Evolutionary conservation across 164 flowering plant species (phyloP).

Genomic region (Liquidambar formosana): DNA sequence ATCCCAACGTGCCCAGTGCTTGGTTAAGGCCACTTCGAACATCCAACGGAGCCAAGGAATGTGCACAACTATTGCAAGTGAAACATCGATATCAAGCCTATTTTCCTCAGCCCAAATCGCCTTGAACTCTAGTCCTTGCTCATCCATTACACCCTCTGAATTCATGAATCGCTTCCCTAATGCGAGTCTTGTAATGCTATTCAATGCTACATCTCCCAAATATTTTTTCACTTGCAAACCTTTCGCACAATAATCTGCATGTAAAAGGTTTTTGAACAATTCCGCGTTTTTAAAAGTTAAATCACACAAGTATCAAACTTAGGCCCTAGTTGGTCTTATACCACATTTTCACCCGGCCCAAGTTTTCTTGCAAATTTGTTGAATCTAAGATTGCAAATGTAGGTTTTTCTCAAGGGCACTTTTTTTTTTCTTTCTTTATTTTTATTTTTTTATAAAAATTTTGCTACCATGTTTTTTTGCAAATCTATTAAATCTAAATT

Average conservation of each 20-base stretch:
- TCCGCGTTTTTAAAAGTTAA: too few species aligned
- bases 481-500: too few species aligned
- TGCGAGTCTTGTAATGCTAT: conserved; percentile 46
- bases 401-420: too few species aligned
- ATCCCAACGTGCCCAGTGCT: conserved; percentile 41
- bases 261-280: too few species aligned
- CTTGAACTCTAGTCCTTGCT: conserved; percentile 50
- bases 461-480: too few species aligned
- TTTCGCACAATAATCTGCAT: conserved; percentile 27
- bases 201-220: conserved; percentile 46
- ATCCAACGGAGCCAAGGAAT: conserved; percentile 54
- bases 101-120: conserved; percentile 37
- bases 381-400: too few species aligned
- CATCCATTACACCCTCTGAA: conserved; percentile 36
- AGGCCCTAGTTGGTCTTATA: too few species aligned
- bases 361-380: too few species aligned
- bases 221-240: conserved; percentile 35
- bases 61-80: conserved; percentile 42
- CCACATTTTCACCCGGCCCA: too few species aligned
- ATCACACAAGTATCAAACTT: too few species aligned
- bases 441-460: too few species aligned
- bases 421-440: too few species aligned
- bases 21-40: conserved; percentile 40
- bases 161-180: conserved; percentile 51
- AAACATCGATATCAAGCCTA: conserved; percentile 35